These are phyloP conservation scores for Dactylellina haptotyla DNA, from an alignment of 2,329 filamentous ascomycete genomes.

Conservation along the genomic window DNA sequence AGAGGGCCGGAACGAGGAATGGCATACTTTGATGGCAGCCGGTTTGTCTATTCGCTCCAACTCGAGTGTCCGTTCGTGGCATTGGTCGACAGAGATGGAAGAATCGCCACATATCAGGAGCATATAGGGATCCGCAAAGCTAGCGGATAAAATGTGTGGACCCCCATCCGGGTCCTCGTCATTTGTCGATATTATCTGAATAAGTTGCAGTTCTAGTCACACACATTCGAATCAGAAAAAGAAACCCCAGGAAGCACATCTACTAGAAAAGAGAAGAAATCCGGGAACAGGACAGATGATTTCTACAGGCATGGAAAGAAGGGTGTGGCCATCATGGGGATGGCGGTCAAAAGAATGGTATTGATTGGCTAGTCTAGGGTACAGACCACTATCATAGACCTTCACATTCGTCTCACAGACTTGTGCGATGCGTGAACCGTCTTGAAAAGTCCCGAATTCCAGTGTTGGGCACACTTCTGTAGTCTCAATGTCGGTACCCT, in stretches of 20 bases:
- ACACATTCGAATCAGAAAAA: conserved; percentile 58
- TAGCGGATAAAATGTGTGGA: conserved; percentile 79
- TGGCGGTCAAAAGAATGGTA: conserved; percentile 39
- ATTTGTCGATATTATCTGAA: conserved; percentile 90
- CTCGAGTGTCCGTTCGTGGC: conserved; percentile 78
- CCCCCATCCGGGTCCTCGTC: conserved; percentile 89
- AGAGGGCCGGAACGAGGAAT: not conserved
- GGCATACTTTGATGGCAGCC: conserved; percentile 44
- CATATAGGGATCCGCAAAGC: conserved; percentile 86
- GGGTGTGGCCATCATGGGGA: conserved; percentile 25
- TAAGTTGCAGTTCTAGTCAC: conserved; percentile 78
- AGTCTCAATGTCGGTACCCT: conserved; percentile 85
- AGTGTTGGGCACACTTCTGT: conserved; percentile 78
- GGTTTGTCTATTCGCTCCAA: conserved; percentile 74
- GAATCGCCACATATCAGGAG: conserved; percentile 84
- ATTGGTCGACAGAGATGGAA: conserved; percentile 80
- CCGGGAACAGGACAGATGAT: too few relatives aligned
- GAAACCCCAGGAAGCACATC: conserved; percentile 57
- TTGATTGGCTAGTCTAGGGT: conserved; percentile 54
- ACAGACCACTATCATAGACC: conserved; percentile 87
- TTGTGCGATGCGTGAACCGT: conserved; percentile 83
- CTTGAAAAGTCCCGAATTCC: conserved; percentile 84
- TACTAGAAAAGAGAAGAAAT: conserved; percentile 54
- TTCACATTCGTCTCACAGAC: conserved; percentile 86
- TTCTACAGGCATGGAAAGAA: conserved; percentile 31